phyloP scores from a whole-genome alignment of 345 rosid genomes.

The Melaleuca quinquenervia region DNA sequence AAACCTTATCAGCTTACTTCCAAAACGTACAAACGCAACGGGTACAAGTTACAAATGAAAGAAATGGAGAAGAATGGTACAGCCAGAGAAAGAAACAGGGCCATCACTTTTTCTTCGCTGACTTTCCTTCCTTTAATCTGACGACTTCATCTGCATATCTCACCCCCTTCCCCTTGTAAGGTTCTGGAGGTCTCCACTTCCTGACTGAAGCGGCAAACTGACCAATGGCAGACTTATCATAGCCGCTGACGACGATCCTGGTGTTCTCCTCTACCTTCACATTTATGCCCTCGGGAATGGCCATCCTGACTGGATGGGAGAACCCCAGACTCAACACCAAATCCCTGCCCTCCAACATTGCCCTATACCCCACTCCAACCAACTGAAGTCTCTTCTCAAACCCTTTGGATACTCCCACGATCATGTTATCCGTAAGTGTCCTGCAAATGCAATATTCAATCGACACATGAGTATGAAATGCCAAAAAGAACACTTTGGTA shows the following conservation, averaged over 20 bases:
- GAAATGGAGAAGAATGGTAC: neutral
- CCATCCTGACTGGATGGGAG: constrained; percentile 89
- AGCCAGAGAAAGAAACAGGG: neutral
- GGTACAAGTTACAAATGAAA: neutral
- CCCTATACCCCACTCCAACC: constrained; percentile 93
- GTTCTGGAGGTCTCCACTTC: constrained; percentile 97
- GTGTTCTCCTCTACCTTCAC: constrained; percentile 91
- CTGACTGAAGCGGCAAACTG: constrained; percentile 85
- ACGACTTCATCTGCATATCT: constrained; percentile 75
- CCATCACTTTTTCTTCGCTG: constrained; percentile 81
- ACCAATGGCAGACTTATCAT: constrained; percentile 60
- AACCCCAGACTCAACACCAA: constrained; percentile 81
- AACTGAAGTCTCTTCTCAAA: constrained; percentile 87
- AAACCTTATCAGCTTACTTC: neutral
- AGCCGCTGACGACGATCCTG: constrained; percentile 62
- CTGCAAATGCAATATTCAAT: constrained; percentile 8
- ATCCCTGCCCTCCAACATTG: constrained; percentile 64
- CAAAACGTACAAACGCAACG: neutral
- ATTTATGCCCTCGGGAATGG: constrained; percentile 52
- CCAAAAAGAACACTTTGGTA: neutral
- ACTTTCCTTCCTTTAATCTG: constrained; percentile 88
- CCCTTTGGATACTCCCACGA: constrained; percentile 93
- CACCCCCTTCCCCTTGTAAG: constrained; percentile 95
- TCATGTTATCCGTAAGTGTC: constrained; percentile 93
- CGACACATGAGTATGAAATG: neutral